Evolutionary conservation across 1,284 basidiomycete genomes (phyloP).

Genomic region (Trichosporon asahii): DNA sequence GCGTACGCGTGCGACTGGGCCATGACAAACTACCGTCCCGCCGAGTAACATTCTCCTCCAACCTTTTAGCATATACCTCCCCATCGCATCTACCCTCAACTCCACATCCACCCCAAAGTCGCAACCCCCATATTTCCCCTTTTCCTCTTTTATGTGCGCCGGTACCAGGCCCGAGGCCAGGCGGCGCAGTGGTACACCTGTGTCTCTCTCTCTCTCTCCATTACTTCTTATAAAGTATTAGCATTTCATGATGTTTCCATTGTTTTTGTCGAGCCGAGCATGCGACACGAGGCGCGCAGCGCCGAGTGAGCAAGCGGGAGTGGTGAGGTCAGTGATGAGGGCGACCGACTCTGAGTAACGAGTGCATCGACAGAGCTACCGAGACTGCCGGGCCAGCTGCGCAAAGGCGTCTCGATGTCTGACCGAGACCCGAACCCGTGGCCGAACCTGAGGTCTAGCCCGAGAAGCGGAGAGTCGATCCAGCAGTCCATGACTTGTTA

Average conservation of each 20-base stretch:
- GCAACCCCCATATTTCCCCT: neutral
- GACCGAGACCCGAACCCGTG: no score
- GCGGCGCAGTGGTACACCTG: conserved; percentile 16
- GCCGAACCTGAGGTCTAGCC: no score
- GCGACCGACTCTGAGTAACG: no score
- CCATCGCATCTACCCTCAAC: neutral
- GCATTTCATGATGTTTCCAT: conserved; percentile 11
- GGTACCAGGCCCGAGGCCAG: neutral
- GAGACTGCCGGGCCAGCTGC: no score
- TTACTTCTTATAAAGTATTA: neutral
- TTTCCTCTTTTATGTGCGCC: neutral
- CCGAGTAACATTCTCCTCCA: neutral
- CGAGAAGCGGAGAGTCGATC: no score
- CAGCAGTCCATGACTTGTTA: no score
- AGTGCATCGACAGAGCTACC: no score
- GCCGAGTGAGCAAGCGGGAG: neutral
- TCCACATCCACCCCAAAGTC: neutral
- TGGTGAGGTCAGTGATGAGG: no score
- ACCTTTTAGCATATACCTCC: neutral
- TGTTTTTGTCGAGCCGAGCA: neutral
- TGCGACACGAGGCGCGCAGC: neutral
- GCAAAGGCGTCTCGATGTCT: no score
- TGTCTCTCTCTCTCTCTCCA: conserved; percentile 8
- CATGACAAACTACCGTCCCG: conserved; percentile 26
- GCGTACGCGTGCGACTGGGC: conserved; percentile 58